phyloP scores from a whole-genome alignment of 352 stramenopile species.

The Nothophytophthora sp. region DNA sequence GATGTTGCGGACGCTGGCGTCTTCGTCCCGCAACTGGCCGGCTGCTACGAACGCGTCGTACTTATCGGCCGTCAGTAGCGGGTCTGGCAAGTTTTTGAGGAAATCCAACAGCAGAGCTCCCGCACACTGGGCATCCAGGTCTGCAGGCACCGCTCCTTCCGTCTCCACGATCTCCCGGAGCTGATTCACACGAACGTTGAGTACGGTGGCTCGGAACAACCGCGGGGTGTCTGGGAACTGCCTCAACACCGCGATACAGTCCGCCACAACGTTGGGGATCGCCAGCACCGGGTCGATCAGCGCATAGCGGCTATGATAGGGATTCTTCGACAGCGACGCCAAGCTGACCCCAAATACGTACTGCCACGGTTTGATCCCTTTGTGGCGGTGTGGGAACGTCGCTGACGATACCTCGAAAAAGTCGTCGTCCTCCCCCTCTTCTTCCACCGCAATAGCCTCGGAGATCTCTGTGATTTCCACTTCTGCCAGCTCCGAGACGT shows the following conservation, averaged over 20 bases:
- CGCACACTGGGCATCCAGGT: slow-evolving; percentile 66
- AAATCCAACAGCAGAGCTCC: slow-evolving; percentile 79
- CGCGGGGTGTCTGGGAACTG: slow-evolving; percentile 62
- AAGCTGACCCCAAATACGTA: slow-evolving; percentile 80
- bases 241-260: slow-evolving; percentile 75
- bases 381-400: slow-evolving; percentile 68
- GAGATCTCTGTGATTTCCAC: slow-evolving; percentile 18
- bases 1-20: slow-evolving; percentile 77
- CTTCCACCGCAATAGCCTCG: slow-evolving; percentile 3
- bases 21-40: slow-evolving; percentile 67
- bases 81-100: slow-evolving; percentile 74
- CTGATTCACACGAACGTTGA: slow-evolving; percentile 69
- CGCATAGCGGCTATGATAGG: slow-evolving; percentile 79
- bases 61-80: slow-evolving; percentile 74
- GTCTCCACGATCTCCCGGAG: slow-evolving; percentile 78
- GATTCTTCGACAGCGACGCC: slow-evolving; percentile 74
- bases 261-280: slow-evolving; percentile 75
- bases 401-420: slow-evolving; percentile 51
- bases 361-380: slow-evolving; percentile 84
- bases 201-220: slow-evolving; percentile 78
- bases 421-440: slow-evolving; percentile 30
- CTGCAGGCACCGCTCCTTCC: slow-evolving; percentile 52
- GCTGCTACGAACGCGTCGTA: slow-evolving; percentile 84
- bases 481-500: slow-evolving; percentile 11
- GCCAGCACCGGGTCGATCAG: slow-evolving; percentile 75